Base-by-base conservation (phyloP, 2,329 filamentous ascomycete species). In the Aureobasidium mangrovei region DNA sequence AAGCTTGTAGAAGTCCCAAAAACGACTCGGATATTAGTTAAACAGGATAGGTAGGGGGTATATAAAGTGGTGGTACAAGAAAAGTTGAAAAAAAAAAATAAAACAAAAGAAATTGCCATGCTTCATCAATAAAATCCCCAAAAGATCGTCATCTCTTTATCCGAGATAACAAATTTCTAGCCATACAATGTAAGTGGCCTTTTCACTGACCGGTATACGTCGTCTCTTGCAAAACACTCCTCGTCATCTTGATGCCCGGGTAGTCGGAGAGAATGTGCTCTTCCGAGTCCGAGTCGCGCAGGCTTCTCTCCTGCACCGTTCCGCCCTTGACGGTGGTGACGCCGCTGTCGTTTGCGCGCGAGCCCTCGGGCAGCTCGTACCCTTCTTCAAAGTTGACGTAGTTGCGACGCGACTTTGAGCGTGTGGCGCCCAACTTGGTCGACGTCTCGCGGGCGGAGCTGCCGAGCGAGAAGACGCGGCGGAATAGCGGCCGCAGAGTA, bases 401-500 rank as follows among this genome's bases (percentile, higher is more conserved):
- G 28, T 47, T 48, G 45, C 54, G 40, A 5, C 54, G 38, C 4
- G 7, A 7, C 43, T 51, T 55, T 12, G 41, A 41, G 10, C 43
- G 52, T 4, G 45, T 44, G 18, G 27, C 35, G 12, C 40, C 33
- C 26, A 42, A 32, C 39, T 55, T 55, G 45, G 41, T 43, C 24
- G 43, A 49, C 8, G 45, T n/a, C 9, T 28, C 45, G 3, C 10
- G 43, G 27, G 27, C 26, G 2, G 54, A 55, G 54, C 46, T 45
- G 12, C 54, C 54, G 31, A 55, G 54, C 4, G 43, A 31, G 46
- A 55, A 63, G 54, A 18, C 48, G 42, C 58, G 61, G 24, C 63
- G 63, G 53, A 70, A 66, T 7, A 69, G 59, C 1, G 67, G 67
- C 1, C 66, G 63, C 9, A 70, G 60, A 1, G 67, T 69, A 3